These are phyloP conservation scores for Scorias spongiosa DNA, from an alignment of 2,329 filamentous ascomycete genomes.

Conservation along the genomic window DNA sequence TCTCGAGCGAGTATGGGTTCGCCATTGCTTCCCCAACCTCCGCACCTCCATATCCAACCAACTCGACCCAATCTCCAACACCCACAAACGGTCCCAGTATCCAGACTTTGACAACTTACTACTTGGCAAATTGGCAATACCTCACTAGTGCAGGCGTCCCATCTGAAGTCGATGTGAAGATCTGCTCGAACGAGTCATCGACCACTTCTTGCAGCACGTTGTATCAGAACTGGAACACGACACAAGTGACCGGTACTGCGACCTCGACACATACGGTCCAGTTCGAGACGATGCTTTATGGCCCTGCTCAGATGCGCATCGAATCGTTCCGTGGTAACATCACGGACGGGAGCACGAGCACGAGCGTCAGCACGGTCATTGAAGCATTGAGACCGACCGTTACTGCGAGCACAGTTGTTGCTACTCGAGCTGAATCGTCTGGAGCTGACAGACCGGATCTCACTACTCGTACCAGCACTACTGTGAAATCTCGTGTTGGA, in stretches of 20 bases:
- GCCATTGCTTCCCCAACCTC: constrained; percentile 24
- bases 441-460: constrained; percentile 14
- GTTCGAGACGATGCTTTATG: constrained; percentile 24
- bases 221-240: constrained; percentile 28
- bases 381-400: constrained; percentile 3
- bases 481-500: constrained; percentile 8
- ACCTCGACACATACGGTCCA: constrained; percentile 23
- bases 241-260: constrained; percentile 22
- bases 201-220: constrained; percentile 25
- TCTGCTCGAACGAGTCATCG: constrained; percentile 23
- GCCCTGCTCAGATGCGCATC: constrained; percentile 21
- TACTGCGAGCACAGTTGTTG: not conserved
- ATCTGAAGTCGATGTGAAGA: constrained; percentile 25
- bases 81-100: constrained; percentile 26
- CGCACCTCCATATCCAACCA: constrained; percentile 4
- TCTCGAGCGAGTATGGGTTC: constrained; percentile 30
- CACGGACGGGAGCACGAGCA: constrained; percentile 22
- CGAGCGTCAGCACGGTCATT: constrained; percentile 25
- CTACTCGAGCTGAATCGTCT: not conserved
- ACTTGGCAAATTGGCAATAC: constrained; percentile 29
- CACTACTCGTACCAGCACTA: constrained; percentile 21
- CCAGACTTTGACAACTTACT: constrained; percentile 27
- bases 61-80: constrained; percentile 3
- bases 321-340: constrained; percentile 24
- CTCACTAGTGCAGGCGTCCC: constrained; percentile 25